phyloP scores from a whole-genome alignment of 306 rosid species.

The Crotalaria pallida region DNA sequence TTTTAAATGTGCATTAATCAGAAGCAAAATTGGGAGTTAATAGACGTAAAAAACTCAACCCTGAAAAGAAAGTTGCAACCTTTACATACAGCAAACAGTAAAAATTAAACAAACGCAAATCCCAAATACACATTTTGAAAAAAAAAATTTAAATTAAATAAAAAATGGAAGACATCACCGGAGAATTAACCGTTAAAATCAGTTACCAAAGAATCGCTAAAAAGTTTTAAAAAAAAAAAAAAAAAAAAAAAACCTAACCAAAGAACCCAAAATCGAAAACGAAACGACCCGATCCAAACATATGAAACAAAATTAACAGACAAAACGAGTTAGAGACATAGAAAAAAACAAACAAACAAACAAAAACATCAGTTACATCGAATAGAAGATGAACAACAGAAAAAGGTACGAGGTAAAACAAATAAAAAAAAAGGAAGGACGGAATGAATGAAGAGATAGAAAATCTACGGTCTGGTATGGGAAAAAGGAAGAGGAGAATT shows the following conservation, averaged over 20 bases:
- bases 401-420: not conserved
- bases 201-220: not conserved
- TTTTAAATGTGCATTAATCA: not conserved
- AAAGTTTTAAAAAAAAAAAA: not conserved
- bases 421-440: not conserved
- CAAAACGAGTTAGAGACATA: not conserved
- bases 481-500: constrained; percentile 26
- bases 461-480: constrained; percentile 18
- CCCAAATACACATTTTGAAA: not conserved
- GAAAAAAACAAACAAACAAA: not conserved
- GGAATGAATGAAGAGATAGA: not conserved
- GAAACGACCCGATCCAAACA: constrained; percentile 36
- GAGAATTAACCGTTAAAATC: not conserved
- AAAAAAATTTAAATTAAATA: constrained; percentile 2
- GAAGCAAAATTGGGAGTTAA: not conserved
- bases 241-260: not conserved
- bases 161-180: not conserved
- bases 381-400: not conserved
- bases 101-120: constrained; percentile 8
- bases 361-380: not conserved
- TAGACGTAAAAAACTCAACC: not conserved
- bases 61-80: not conserved
- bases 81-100: not conserved
- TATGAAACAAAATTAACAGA: constrained; percentile 9
- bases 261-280: constrained; percentile 18